These are phyloP conservation scores for Luffa acutangula DNA, from an alignment of 306 rosid species.

Conservation along the genomic window DNA sequence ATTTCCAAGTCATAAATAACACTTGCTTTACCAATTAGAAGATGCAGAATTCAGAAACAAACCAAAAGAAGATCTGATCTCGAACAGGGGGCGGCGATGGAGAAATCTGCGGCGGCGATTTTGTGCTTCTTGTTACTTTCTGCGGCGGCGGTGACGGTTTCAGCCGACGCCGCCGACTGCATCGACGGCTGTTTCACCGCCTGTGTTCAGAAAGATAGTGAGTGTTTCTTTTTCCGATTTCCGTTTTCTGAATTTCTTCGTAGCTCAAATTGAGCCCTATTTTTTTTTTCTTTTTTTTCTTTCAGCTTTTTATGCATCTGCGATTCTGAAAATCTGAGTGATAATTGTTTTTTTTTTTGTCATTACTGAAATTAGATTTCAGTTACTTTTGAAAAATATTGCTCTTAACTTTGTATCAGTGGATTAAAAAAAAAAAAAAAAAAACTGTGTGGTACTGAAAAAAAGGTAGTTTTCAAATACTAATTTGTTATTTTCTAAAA, in stretches of 20 bases:
- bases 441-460: no score
- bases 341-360: not conserved
- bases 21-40: not conserved
- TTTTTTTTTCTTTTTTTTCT: not conserved
- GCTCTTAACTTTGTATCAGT: no score
- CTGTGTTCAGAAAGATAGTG: not conserved
- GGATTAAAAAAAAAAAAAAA: no score
- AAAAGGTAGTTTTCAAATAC: no score
- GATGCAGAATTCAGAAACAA: not conserved
- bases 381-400: no score
- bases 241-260: not conserved
- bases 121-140: not conserved
- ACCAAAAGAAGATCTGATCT: not conserved
- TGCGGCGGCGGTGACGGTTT: not conserved
- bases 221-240: not conserved
- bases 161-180: not conserved
- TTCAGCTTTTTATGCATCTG: not conserved
- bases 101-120: not conserved
- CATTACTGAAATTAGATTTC: not conserved
- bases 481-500: no score
- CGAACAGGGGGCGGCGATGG: not conserved
- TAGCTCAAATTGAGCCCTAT: not conserved
- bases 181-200: slow-evolving; percentile 6
- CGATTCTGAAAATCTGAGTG: not conserved
- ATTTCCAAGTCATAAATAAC: not conserved